phyloP scores from a whole-genome alignment of 164 flowering plant species.

The Magnolia sinica region DNA sequence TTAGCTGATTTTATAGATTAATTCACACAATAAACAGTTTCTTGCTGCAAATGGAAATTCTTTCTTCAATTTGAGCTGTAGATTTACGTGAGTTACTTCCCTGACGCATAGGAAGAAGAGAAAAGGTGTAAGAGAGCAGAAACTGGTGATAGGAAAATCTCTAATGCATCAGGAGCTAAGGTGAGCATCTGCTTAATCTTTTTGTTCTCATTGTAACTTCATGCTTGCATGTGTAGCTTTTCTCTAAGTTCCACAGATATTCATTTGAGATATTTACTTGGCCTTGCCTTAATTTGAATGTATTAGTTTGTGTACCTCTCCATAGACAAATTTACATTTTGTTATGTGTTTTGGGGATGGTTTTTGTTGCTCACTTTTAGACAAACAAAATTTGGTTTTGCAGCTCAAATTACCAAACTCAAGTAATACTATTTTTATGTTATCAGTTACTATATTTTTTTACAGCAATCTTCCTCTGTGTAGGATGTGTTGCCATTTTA shows the following conservation, averaged over 20 bases:
- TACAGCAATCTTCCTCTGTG: no score
- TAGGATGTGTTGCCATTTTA: neutral
- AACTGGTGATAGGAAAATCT: neutral
- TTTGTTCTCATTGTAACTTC: neutral
- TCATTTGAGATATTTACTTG: neutral
- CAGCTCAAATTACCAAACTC: neutral
- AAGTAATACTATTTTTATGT: no score
- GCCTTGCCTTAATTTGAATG: neutral
- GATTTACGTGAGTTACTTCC: neutral
- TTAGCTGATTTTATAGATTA: neutral
- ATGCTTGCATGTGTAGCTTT: neutral
- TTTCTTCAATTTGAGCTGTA: neutral
- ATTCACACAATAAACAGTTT: neutral
- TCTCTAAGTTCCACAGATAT: neutral
- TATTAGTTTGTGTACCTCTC: neutral
- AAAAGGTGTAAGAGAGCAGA: conserved; percentile 11
- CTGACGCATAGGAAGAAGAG: conserved; percentile 8
- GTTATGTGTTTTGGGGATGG: neutral
- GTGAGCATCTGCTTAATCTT: neutral
- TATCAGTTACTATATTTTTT: no score
- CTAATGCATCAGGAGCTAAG: neutral
- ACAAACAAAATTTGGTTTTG: neutral
- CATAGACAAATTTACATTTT: no score
- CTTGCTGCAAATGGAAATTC: neutral
- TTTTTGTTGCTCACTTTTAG: neutral